Base-by-base conservation (phyloP, 768 basidiomycete species). In the Gautieria morchelliformis region DNA sequence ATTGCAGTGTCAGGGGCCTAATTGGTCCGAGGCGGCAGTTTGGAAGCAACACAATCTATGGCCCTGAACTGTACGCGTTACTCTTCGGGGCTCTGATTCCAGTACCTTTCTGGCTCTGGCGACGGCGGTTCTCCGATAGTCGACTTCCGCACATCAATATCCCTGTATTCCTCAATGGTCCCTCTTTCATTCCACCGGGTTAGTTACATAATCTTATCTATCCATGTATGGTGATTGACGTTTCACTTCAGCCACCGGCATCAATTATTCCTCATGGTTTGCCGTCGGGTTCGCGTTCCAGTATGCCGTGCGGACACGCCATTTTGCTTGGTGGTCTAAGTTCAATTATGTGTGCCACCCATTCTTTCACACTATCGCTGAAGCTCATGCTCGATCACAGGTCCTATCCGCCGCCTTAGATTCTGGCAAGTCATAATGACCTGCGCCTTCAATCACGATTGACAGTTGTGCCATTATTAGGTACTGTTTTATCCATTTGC, bases 271-370 rank as follows among this genome's bases (percentile, higher is more conserved):
- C 3, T 67, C 68, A 4, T 77, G 70, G 70, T 65, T 76, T 40
- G 55, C 73, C 24, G 67, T 72, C 14, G 73, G 74, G 2, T 75
- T 76, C 64, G 60, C 77, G 52, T 78, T 78, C 67, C 77, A 79
- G 61, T 78, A 71, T 62, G 58, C 70, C 52, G 53, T 77, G 11
- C 70, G 77, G 10, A 67, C 72, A 20, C 64, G 66, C 2, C 61
- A 66, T 49, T 77, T 76, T 62, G 69, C 69, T 3, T 76, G 75
- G 76, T 78, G 76, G 77, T 72, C 72, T n/a, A 77, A 77, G 69
- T 78, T 73, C 71, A 78, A 76, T 60, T 79, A 77, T 60, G 67
- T 76, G 39, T 14, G 56, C 20, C 32, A 39, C 2, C 30, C 27
- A 15, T 53, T 42, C 17, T 44, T 20, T 40, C 15, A 15, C 20